Base-by-base conservation (phyloP, 139 green algal species). In the Picochlorum sp. region DNA sequence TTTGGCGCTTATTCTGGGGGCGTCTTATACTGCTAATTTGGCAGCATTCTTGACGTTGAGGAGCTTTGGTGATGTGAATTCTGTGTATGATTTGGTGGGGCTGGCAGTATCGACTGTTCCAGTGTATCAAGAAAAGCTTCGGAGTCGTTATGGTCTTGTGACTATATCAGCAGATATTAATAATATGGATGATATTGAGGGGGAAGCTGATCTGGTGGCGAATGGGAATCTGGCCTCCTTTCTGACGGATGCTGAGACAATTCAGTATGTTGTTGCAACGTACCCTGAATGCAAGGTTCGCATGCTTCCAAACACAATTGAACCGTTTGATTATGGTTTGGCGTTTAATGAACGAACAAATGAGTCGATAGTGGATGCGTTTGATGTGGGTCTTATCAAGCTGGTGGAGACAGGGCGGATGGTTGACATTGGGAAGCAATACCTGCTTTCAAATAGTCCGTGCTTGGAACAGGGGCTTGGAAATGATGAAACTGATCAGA, bases 31-130 rank as follows among this genome's bases (percentile, higher is more conserved):
- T 18, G 54, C 54, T 31, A 61, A 61, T 33, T 50, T 61, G 0
- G 54, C 54, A 33, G 54, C 54, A 22, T 61, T 61, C 25, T 51
- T 61, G 22, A 61, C 54, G 29, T 10, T 61, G 4, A 14, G 53
- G 18, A 33, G 24, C 26, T 32, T 36, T 33, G 30, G 24, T 14
- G 14, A 53, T 47, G 39, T 61, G 12, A 25, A 28, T 9, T 52
- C 30, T 50, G 40, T 61, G 24, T 61, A 52, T 52, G 54, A 56
- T 36, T 26, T 56, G 13, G 9, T 12, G 6, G 50, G 50, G 5
- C 16, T 35, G 12, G 25, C 50, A 20, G 50, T 36, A 14, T 36
- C 25, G 18, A 6, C 50, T 0, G 50, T 36, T 41, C 26, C 25
- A n/a, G 28, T 56, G 28, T 56, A 39, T 26, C 20, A 24, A n/a